Evolutionary conservation across 768 basidiomycete species (phyloP).

Genomic region (Leccinum variicolor): DNA sequence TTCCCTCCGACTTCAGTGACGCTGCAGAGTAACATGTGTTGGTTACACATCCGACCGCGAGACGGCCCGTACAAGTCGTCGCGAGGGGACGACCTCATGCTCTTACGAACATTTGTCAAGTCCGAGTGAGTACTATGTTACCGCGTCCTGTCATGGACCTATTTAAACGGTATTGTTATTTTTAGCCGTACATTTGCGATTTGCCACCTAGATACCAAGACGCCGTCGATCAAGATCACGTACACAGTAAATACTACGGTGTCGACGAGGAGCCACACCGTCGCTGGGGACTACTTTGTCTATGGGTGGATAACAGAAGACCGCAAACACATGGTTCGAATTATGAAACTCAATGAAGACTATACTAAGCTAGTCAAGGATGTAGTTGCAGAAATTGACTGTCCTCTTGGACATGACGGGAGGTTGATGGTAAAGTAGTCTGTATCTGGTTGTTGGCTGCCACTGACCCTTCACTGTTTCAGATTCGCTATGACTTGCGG

Average conservation of each 20-base stretch:
- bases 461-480: background rate
- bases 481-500: conserved; percentile 30
- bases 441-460: background rate
- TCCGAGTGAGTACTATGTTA: conserved; percentile 17
- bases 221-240: conserved; percentile 24
- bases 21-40: conserved; percentile 30
- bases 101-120: conserved; percentile 26
- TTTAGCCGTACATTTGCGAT: conserved; percentile 25
- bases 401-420: conserved; percentile 25
- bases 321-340: conserved; percentile 26
- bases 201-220: conserved; percentile 24
- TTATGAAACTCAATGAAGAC: conserved; percentile 29
- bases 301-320: conserved; percentile 31
- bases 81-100: conserved; percentile 27
- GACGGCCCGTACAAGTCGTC: conserved; percentile 31
- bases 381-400: conserved; percentile 25
- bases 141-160: background rate
- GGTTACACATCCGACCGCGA: conserved; percentile 20
- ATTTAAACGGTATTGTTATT: background rate
- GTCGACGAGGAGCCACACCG: conserved; percentile 25
- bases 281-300: conserved; percentile 23
- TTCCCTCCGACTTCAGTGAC: conserved; percentile 15
- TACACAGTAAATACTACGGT: conserved; percentile 22
- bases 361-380: conserved; percentile 22
- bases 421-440: conserved; percentile 21